These are phyloP conservation scores for Ogataea pini DNA, from an alignment of 805 yeast species.

Conservation along the genomic window DNA sequence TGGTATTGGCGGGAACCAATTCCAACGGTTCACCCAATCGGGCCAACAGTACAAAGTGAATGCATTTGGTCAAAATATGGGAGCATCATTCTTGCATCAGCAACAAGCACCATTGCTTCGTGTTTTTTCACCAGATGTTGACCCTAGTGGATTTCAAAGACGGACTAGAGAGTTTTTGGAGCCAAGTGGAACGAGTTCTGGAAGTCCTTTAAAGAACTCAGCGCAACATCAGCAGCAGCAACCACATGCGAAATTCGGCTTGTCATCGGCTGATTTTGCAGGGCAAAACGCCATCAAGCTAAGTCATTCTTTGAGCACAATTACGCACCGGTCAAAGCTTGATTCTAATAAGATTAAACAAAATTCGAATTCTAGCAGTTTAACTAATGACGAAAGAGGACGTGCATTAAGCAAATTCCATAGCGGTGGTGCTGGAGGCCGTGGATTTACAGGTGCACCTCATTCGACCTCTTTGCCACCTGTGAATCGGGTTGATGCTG, in stretches of 20 bases:
- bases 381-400: conserved; percentile 21
- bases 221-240: background rate
- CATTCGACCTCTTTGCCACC: conserved; percentile 31
- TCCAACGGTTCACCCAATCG: conserved; percentile 10
- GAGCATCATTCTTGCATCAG: conserved; percentile 12
- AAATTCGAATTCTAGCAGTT: conserved; percentile 6
- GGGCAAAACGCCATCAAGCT: conserved; percentile 32
- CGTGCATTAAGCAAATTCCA: conserved; percentile 21
- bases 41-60: conserved; percentile 14
- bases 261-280: conserved; percentile 24
- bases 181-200: conserved; percentile 7
- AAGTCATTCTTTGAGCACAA: conserved; percentile 32
- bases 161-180: conserved; percentile 23
- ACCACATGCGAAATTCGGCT: conserved; percentile 13
- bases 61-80: conserved; percentile 6
- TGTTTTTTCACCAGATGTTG: conserved; percentile 33
- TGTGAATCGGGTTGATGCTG: conserved; percentile 15
- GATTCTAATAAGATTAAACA: conserved; percentile 24
- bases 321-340: conserved; percentile 26
- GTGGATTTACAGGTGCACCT: conserved; percentile 12
- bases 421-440: conserved; percentile 13
- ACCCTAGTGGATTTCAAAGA: conserved; percentile 25
- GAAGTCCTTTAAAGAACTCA: conserved; percentile 7
- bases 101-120: conserved; percentile 23
- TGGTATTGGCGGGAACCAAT: conserved; percentile 3